Conservation (phyloP, 2,329 filamentous ascomycete genomes). For the Claviceps purpurea region DNA sequence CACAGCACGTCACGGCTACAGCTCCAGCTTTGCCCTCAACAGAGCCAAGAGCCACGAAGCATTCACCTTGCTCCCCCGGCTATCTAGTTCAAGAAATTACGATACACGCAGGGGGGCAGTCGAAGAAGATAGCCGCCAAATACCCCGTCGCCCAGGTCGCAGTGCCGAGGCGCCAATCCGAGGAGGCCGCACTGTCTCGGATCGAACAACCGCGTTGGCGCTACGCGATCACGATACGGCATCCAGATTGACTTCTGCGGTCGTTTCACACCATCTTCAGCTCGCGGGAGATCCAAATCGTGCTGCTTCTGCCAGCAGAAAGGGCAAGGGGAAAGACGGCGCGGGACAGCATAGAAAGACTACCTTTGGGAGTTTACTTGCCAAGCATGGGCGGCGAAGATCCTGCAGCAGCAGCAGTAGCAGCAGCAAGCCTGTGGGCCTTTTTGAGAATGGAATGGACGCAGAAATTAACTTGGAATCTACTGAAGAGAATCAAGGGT, state of each 20-base stretch:
- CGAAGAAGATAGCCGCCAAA: neutral
- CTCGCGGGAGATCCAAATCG: neutral
- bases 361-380: constrained; percentile 1
- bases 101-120: neutral
- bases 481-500: neutral
- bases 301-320: neutral
- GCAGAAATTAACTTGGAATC: neutral
- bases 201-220: neutral
- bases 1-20: neutral
- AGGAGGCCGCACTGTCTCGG: neutral
- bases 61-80: constrained; percentile 11
- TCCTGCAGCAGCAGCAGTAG: neutral
- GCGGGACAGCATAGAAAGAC: neutral
- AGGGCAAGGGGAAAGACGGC: neutral
- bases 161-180: neutral
- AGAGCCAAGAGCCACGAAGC: constrained; percentile 10
- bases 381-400: neutral
- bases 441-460: neutral
- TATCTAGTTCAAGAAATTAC: neutral
- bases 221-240: constrained; percentile 3
- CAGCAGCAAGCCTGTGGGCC: neutral
- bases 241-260: neutral
- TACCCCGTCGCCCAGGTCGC: neutral
- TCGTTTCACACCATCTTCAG: neutral
- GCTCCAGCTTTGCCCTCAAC: constrained; percentile 13